These are phyloP conservation scores for Mucor lusitanicus DNA, from an alignment of 371 early-diverging fungal species.

Conservation along the genomic window DNA sequence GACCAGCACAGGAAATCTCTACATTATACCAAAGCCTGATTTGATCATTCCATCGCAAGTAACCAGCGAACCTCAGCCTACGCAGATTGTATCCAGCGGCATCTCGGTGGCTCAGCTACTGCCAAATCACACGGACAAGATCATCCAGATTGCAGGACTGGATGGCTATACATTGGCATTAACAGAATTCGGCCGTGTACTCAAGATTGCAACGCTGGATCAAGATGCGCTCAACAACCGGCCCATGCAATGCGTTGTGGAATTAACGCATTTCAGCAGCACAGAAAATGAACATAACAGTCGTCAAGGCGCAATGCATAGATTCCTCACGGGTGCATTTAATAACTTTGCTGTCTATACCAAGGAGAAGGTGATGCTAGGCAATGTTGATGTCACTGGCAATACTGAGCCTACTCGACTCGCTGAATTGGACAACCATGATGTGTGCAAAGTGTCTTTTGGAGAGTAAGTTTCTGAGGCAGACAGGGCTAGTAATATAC, in stretches of 20 bases:
- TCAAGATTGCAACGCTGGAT: constrained; percentile 12
- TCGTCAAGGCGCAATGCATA: constrained; percentile 8
- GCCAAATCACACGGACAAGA: constrained; percentile 3
- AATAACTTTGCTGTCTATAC: constrained; percentile 31
- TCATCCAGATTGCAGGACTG: constrained; percentile 28
- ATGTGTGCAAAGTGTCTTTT: constrained; percentile 28
- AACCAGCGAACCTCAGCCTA: not conserved
- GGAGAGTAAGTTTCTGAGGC: constrained; percentile 23
- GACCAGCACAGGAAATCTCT: constrained; percentile 26
- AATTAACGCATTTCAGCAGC: constrained; percentile 14
- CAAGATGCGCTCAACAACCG: not conserved
- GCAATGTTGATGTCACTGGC: constrained; percentile 1
- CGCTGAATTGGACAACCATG: constrained; percentile 9
- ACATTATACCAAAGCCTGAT: constrained; percentile 28
- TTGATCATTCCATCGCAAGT: not conserved
- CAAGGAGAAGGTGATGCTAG: constrained; percentile 20
- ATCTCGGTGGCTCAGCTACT: not conserved
- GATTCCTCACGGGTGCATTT: constrained; percentile 23
- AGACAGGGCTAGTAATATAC: not conserved
- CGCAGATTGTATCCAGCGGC: not conserved
- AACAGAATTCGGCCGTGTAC: constrained; percentile 18
- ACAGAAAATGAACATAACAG: constrained; percentile 3
- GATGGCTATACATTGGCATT: constrained; percentile 20
- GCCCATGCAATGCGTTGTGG: not conserved
- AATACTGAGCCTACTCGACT: constrained; percentile 3